phyloP scores from a whole-genome alignment of 345 rosid species.

The Eucalyptus polybractea region DNA sequence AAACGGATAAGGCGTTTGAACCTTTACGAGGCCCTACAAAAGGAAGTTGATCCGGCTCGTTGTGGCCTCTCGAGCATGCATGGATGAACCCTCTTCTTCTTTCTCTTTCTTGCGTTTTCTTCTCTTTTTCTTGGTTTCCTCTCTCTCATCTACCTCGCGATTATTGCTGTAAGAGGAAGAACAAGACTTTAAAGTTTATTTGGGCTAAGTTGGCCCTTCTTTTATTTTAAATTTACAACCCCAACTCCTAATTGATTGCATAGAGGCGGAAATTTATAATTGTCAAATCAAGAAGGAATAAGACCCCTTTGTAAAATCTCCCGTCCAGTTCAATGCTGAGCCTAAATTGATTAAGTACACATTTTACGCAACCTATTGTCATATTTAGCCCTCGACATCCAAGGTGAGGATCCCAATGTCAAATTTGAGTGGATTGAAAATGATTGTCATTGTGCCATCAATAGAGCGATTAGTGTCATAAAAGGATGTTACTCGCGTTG shows the following conservation, averaged over 20 bases:
- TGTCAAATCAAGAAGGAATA: not conserved
- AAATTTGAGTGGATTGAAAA: not conserved
- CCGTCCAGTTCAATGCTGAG: not conserved
- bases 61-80: not conserved
- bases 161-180: not conserved
- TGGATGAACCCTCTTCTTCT: not conserved
- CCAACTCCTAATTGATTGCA: not conserved
- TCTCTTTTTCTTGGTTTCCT: not conserved
- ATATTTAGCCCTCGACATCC: not conserved
- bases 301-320: not conserved
- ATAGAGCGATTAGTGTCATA: too few relatives aligned
- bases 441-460: not conserved
- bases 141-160: not conserved
- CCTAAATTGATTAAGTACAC: not conserved
- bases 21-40: not conserved
- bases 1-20: not conserved
- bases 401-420: not conserved
- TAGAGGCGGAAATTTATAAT: not conserved
- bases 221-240: not conserved
- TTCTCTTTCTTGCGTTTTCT: not conserved
- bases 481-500: rapidly evolving
- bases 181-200: not conserved
- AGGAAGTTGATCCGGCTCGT: not conserved
- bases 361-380: not conserved
- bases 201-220: not conserved